Evolutionary conservation across 1,284 basidiomycete species (phyloP), one percentile per base, ranked within the genome.

Genomic region (Ceratobasidium theobromae): DNA sequence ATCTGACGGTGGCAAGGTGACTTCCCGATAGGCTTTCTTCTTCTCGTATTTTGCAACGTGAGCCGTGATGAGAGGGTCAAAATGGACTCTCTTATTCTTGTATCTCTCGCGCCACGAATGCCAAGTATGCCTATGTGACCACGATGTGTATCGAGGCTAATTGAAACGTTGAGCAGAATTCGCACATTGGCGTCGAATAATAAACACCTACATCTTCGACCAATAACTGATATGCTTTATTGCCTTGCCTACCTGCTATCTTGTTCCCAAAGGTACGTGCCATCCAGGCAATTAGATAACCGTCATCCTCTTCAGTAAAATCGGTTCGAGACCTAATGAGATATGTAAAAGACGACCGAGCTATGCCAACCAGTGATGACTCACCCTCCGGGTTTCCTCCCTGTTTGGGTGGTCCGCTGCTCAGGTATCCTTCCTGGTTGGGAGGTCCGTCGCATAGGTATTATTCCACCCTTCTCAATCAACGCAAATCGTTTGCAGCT

Each of bases 41-140:
- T 41, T 43, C 28, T 41, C 40, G n/a, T 46, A 14, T 23, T 57
- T 11, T 18, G 23, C 54, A 16, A 57, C 25, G 25, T 43, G 28
- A 9, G 38, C 40, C 23, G n/a, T 21, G 23, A 57, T 57, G 5
- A 57, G 28, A 4, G 54, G 54, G 18, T 57, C 54, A 16, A 57
- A 41, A 23, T 45, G 40, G 6, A 27, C 30, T 21, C 38, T 57
- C 28, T 49, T 60, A 3, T 32, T 60, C 57, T 60, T 48, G 57
- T 60, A 60, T 21, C 43, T 25, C 30, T 60, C 57, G n/a, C 57
- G 57, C 57, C 57, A 60, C n/a, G 57, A 60, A 11, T 48, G 43
- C 57, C 57, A 60, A n/a, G 57, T 60, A 23, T 60, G 57, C 8
- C 45, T 32, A 12, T 35, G n/a, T 1, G 57, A 32, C 57, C 57